Conservation (phyloP, 2,329 filamentous ascomycete species). For the Proliferodiscus dingleyae region DNA sequence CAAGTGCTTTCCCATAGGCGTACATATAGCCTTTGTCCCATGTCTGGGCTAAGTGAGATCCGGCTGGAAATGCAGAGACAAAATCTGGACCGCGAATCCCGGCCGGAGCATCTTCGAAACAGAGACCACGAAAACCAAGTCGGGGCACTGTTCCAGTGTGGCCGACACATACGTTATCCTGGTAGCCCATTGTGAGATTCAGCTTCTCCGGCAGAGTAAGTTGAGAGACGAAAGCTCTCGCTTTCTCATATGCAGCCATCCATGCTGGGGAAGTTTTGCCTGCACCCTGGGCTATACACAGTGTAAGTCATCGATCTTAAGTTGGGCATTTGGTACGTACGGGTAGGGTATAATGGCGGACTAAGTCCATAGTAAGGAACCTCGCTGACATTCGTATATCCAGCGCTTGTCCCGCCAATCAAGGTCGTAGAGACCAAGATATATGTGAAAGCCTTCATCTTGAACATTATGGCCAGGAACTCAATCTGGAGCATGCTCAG, state of each 20-base stretch:
- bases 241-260: slow-evolving; percentile 58
- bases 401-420: slow-evolving; percentile 1
- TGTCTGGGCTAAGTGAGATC: slow-evolving; percentile 57
- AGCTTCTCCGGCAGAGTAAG: slow-evolving; percentile 77
- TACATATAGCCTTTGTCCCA: slow-evolving; percentile 72
- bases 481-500: not conserved
- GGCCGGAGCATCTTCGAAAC: slow-evolving; percentile 19
- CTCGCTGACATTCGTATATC: slow-evolving; percentile 12
- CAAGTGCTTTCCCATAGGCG: slow-evolving; percentile 67
- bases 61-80: slow-evolving; percentile 60
- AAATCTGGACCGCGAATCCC: slow-evolving; percentile 43
- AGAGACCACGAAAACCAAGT: slow-evolving; percentile 11
- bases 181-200: slow-evolving; percentile 12
- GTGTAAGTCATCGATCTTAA: not conserved
- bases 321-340: not conserved
- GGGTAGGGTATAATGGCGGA: slow-evolving; percentile 5
- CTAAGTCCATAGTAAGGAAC: slow-evolving; percentile 12
- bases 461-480: not conserved
- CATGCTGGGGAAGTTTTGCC: slow-evolving; percentile 2
- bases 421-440: not conserved
- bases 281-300: not conserved
- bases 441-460: slow-evolving; percentile 4
- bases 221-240: slow-evolving; percentile 58
- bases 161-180: slow-evolving; percentile 9
- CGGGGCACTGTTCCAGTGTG: slow-evolving; percentile 11